Evolutionary conservation across 2,329 filamentous ascomycete species (phyloP).

Genomic region (Sporothrix protearum): DNA sequence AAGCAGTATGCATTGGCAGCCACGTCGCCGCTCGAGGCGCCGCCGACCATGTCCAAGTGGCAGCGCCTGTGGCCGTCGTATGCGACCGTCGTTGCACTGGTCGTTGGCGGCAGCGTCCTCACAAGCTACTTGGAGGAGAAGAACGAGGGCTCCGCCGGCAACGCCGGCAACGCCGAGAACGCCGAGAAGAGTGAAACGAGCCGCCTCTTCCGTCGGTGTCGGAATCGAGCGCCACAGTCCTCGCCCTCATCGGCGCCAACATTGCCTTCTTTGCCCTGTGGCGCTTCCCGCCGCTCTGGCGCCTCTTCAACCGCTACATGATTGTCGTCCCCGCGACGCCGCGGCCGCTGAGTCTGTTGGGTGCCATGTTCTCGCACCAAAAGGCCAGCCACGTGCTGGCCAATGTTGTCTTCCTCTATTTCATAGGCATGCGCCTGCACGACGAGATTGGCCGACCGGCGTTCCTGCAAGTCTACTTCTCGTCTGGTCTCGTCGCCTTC

Average conservation of each 20-base stretch:
- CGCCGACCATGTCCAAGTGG: constrained; percentile 51
- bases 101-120: constrained; percentile 44
- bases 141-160: constrained; percentile 42
- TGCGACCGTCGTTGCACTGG: constrained; percentile 45
- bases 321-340: constrained; percentile 63
- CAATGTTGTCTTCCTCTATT: constrained; percentile 64
- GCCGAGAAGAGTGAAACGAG: constrained; percentile 35
- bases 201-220: constrained; percentile 58
- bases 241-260: constrained; percentile 59
- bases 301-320: constrained; percentile 64
- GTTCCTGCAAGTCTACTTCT: constrained; percentile 65
- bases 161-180: constrained; percentile 35
- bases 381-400: constrained; percentile 54
- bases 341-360: constrained; percentile 57
- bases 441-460: constrained; percentile 66
- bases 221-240: constrained; percentile 62
- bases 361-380: constrained; percentile 68
- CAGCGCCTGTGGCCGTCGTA: constrained; percentile 55
- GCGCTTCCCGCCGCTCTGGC: constrained; percentile 63
- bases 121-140: constrained; percentile 36
- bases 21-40: constrained; percentile 48
- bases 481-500: constrained; percentile 56
- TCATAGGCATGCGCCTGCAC: constrained; percentile 64
- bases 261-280: constrained; percentile 54
- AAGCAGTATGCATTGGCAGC: constrained; percentile 45